A percentile compares a stretch with the other conserved stretches of the same genome.
Conservation (phyloP, 345 rosid species). For the Anastatica hierochuntica region DNA sequence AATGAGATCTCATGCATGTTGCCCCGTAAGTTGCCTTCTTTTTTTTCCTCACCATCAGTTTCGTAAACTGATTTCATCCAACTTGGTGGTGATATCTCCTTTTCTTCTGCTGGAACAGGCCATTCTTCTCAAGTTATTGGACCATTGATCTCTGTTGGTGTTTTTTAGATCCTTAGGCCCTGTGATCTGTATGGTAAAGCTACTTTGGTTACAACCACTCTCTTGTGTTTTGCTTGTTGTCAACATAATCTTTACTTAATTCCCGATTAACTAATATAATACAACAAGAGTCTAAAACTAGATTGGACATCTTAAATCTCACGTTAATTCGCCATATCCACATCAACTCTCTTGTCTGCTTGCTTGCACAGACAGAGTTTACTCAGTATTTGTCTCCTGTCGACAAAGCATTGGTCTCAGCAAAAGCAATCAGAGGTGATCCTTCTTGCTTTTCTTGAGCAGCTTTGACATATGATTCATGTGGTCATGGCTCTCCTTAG, state of each 20-base stretch:
- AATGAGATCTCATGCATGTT: constrained; percentile 61
- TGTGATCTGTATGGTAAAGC: constrained; percentile 2
- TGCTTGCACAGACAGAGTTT: neutral
- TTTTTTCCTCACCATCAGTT: neutral
- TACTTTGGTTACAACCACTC: neutral
- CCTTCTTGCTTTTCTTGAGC: constrained; percentile 71
- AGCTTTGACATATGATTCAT: constrained; percentile 55
- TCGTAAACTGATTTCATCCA: neutral
- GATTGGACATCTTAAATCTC: too few species aligned
- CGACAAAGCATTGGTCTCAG: constrained; percentile 5
- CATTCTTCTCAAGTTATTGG: constrained; percentile 32
- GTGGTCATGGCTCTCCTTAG: constrained; percentile 36
- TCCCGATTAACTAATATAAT: neutral
- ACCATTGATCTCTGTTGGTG: constrained; percentile 22
- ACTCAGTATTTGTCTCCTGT: neutral
- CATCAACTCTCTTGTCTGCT: too few species aligned
- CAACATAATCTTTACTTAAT: too few species aligned
- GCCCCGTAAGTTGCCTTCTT: constrained; percentile 94
- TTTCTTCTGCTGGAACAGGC: constrained; percentile 21
- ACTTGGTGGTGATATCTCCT: neutral
- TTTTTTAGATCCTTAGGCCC: neutral
- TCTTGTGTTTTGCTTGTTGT: neutral
- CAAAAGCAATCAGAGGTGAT: constrained; percentile 31
- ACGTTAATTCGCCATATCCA: too few species aligned
- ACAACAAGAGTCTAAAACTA: too few species aligned